Evolutionary conservation across 192 early-diverging fungal genomes (phyloP).

Genomic region (Polychytrium aggregatum): DNA sequence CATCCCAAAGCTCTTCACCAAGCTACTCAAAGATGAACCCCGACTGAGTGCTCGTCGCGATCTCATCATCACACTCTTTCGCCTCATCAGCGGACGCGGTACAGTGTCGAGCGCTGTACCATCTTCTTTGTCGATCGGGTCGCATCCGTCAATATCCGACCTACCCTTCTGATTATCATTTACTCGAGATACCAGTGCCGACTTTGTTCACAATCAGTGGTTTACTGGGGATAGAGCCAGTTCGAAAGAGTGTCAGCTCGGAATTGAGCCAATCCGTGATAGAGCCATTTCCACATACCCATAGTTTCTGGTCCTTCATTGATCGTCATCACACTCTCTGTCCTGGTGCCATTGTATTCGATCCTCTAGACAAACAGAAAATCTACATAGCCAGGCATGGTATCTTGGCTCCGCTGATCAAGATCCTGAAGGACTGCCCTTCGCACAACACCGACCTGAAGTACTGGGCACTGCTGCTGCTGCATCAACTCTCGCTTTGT

Average conservation of each 20-base stretch:
- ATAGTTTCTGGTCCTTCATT: too few relatives aligned
- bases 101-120: slow-evolving; percentile 32
- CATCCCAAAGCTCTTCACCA: slow-evolving; percentile 44
- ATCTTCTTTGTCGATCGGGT: too few relatives aligned
- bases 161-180: too few relatives aligned
- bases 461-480: slow-evolving; percentile 66
- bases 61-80: slow-evolving; percentile 58
- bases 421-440: slow-evolving; percentile 37
- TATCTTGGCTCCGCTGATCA: slow-evolving; percentile 44
- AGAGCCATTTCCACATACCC: too few relatives aligned
- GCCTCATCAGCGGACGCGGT: slow-evolving; percentile 51
- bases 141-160: too few relatives aligned
- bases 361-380: slow-evolving; percentile 9
- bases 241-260: too few relatives aligned
- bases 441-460: slow-evolving; percentile 62
- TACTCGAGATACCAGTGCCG: too few relatives aligned
- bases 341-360: too few relatives aligned
- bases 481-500: slow-evolving; percentile 57
- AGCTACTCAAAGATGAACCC: slow-evolving; percentile 36
- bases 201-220: too few relatives aligned
- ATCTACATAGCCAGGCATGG: slow-evolving; percentile 40
- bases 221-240: too few relatives aligned
- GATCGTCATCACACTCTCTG: too few relatives aligned
- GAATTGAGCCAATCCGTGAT: too few relatives aligned
- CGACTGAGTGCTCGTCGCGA: slow-evolving; percentile 46